Percentiles rank a stretch among this genome's conserved stretches.
Evolutionary conservation across 116 monocot genomes (phyloP).

Genomic region (Thalassia testudinum): DNA sequence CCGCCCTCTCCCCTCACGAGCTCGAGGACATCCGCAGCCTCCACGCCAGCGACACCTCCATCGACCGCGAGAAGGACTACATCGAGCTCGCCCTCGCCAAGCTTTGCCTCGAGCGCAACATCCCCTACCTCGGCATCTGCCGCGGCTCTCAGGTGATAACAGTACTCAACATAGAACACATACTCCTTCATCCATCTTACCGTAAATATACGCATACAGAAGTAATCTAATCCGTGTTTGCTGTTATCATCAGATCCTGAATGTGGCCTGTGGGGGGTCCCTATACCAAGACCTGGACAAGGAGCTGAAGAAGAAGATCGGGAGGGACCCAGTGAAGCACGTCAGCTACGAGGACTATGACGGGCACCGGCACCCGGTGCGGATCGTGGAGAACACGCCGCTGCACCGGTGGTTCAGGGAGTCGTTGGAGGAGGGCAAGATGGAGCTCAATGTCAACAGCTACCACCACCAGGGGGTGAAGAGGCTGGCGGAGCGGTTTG

Average conservation of each 20-base stretch:
- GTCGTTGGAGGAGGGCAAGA: conserved; percentile 20
- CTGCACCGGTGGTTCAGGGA: conserved; percentile 60
- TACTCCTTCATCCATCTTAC: no score
- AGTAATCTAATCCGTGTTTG: no score
- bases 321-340: conserved; percentile 14
- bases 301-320: conserved; percentile 16
- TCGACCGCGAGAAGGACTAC: conserved; percentile 75
- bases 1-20: conserved; percentile 41
- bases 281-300: conserved; percentile 66
- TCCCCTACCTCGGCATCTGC: conserved; percentile 92
- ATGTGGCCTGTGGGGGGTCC: conserved; percentile 76
- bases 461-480: conserved; percentile 97
- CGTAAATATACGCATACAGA: no score
- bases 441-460: conserved; percentile 74
- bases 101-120: conserved; percentile 73
- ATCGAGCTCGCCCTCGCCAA: conserved; percentile 75
- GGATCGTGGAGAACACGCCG: conserved; percentile 40
- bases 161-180: no score
- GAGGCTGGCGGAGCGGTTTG: conserved; percentile 59
- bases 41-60: conserved; percentile 65
- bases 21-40: conserved; percentile 47
- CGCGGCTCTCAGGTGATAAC: conserved; percentile 42
- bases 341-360: conserved; percentile 77
- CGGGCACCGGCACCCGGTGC: conserved; percentile 56
- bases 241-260: conserved; percentile 20